Conservation (phyloP, 441 rosid species). For the Populus hybrid region DNA sequence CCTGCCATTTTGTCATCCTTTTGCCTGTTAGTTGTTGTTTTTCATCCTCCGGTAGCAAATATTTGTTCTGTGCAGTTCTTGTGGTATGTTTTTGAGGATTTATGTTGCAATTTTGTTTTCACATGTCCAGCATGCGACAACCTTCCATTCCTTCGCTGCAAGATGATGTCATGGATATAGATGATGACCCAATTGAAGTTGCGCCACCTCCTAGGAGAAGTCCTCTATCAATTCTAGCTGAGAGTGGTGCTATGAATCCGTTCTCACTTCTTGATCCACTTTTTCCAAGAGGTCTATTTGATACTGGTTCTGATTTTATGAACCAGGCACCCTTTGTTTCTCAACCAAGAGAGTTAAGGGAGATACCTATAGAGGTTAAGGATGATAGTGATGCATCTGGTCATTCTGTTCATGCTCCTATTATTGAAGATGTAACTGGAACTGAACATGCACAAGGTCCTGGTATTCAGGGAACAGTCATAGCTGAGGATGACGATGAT, state of each 20-base stretch:
- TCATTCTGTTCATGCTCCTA: constrained; percentile 52
- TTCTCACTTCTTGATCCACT: constrained; percentile 51
- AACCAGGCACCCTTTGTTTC: constrained; percentile 50
- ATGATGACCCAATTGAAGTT: constrained; percentile 52
- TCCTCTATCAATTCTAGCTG: constrained; percentile 36
- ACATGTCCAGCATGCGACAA: constrained; percentile 34
- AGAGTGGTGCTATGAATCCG: constrained; percentile 35
- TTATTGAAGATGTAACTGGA: constrained; percentile 75
- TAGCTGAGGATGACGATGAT: constrained; percentile 52
- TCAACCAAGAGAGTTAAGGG: constrained; percentile 80
- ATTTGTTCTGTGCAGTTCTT: not conserved
- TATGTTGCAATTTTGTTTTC: constrained; percentile 1
- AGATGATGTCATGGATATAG: constrained; percentile 84
- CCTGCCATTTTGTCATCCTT: not conserved
- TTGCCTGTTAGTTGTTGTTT: not conserved
- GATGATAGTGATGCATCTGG: constrained; percentile 55
- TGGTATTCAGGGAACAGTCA: constrained; percentile 47
- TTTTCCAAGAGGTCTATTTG: constrained; percentile 39
- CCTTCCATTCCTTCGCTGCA: constrained; percentile 36
- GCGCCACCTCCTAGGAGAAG: constrained; percentile 23
- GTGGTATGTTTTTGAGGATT: not conserved
- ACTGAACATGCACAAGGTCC: constrained; percentile 44
- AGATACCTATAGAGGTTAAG: constrained; percentile 80
- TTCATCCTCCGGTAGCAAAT: not conserved
- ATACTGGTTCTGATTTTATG: constrained; percentile 41